Evolutionary conservation across 306 rosid species (phyloP).

Genomic region (Begonia fuchsioides): DNA sequence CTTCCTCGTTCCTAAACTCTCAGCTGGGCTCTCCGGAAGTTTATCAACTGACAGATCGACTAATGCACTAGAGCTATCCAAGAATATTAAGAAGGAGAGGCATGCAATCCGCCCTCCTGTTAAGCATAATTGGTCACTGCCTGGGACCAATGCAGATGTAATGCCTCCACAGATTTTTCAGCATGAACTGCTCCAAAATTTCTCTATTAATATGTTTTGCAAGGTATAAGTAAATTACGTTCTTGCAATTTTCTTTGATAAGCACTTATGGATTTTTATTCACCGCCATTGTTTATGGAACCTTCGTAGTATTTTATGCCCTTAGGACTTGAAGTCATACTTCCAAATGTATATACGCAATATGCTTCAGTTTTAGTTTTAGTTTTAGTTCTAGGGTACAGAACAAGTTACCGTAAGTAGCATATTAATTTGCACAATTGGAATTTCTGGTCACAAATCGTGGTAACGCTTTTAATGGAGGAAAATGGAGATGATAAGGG

Average conservation of each 20-base stretch:
- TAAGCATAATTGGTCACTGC: slow-evolving; percentile 90
- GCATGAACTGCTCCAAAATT: slow-evolving; percentile 89
- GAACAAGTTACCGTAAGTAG: too few species aligned
- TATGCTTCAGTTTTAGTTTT: too few species aligned
- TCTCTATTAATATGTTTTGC: slow-evolving; percentile 88
- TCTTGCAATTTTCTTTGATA: background rate
- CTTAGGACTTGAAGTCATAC: too few species aligned
- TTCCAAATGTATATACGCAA: too few species aligned
- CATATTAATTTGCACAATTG: too few species aligned
- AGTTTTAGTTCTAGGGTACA: too few species aligned
- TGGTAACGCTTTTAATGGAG: too few species aligned
- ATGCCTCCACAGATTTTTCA: slow-evolving; percentile 88
- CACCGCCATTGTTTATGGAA: background rate
- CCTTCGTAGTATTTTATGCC: background rate
- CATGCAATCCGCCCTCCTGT: slow-evolving; percentile 92
- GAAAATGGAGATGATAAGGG: too few species aligned
- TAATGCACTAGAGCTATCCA: slow-evolving; percentile 53
- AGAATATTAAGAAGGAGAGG: slow-evolving; percentile 53
- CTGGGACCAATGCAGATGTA: slow-evolving; percentile 38
- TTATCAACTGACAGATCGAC: slow-evolving; percentile 51
- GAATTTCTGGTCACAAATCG: too few species aligned
- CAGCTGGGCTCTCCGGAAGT: slow-evolving; percentile 72
- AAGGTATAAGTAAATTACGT: slow-evolving; percentile 41
- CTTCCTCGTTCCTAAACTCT: slow-evolving; percentile 91
- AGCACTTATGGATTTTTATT: background rate